phyloP scores from a whole-genome alignment of 2,329 filamentous ascomycete genomes.

The Ophiocordyceps robertsii region DNA sequence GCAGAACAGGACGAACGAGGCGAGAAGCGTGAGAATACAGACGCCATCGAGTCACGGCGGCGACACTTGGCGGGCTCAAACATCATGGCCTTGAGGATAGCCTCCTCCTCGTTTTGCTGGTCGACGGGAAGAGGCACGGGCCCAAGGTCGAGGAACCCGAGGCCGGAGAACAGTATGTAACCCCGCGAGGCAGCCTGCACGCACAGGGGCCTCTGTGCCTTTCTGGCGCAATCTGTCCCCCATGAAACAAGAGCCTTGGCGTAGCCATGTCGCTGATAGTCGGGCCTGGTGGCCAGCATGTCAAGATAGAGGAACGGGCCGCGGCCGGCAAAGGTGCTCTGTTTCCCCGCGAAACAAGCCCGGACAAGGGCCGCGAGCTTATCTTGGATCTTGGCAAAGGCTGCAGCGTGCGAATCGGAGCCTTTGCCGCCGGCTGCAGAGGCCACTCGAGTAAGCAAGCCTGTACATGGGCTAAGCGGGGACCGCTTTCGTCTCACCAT shows the following conservation, averaged over 20 bases:
- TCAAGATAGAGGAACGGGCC: conserved; percentile 4
- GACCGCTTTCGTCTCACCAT: neutral
- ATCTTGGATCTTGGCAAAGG: neutral
- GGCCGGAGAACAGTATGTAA: conserved; percentile 8
- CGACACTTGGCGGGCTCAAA: conserved; percentile 11
- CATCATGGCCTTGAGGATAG: conserved; percentile 4
- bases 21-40: neutral
- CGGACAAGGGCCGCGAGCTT: neutral
- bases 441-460: neutral
- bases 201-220: conserved; percentile 2
- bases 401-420: neutral
- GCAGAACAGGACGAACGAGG: neutral
- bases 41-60: neutral
- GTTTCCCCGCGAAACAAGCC: neutral
- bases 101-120: conserved; percentile 1
- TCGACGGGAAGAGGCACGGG: conserved; percentile 3
- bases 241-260: conserved; percentile 5
- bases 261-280: conserved; percentile 5
- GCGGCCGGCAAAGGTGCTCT: conserved; percentile 1
- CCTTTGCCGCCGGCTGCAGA: neutral
- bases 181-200: conserved; percentile 4
- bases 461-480: neutral
- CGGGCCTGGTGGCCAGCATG: conserved; percentile 5
- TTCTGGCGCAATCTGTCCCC: conserved; percentile 2
- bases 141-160: conserved; percentile 7